Conservation (phyloP, 768 basidiomycete species). For the Mycena latifolia region DNA sequence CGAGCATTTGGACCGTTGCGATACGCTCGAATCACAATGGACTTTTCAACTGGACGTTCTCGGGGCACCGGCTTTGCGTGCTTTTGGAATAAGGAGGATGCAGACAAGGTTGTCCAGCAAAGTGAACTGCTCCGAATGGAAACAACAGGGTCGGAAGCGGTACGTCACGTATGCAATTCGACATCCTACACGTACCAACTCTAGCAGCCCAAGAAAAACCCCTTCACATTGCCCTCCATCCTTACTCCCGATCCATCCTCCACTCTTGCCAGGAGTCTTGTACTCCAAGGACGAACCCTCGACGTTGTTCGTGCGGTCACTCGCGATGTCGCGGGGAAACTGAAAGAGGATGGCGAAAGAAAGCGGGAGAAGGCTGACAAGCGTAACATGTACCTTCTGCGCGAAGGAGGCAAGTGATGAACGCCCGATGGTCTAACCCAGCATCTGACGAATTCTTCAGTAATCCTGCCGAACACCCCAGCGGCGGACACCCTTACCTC, state of each 20-base stretch:
- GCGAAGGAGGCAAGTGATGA: constrained; percentile 90
- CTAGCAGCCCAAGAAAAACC: constrained; percentile 77
- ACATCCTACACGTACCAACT: not conserved
- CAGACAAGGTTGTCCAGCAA: constrained; percentile 86
- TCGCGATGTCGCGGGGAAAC: constrained; percentile 86
- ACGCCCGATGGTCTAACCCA: not conserved
- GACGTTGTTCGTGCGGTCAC: constrained; percentile 94
- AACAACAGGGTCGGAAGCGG: constrained; percentile 61
- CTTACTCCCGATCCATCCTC: constrained; percentile 95
- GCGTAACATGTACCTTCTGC: constrained; percentile 93
- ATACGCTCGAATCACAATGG: constrained; percentile 93
- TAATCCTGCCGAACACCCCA: constrained; percentile 90
- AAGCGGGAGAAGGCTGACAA: constrained; percentile 92
- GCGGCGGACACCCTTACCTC: constrained; percentile 78
- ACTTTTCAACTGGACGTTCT: constrained; percentile 85
- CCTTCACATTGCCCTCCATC: constrained; percentile 89
- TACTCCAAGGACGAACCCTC: constrained; percentile 92
- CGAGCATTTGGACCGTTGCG: constrained; percentile 92
- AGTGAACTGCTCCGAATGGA: constrained; percentile 79
- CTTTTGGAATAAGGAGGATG: constrained; percentile 95
- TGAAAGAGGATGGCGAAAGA: constrained; percentile 91
- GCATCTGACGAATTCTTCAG: constrained; percentile 53
- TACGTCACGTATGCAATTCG: constrained; percentile 35
- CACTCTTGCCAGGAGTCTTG: constrained; percentile 82
- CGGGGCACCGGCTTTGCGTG: constrained; percentile 97